A percentile compares a stretch with the other conserved stretches of the same genome.
Evolutionary conservation across 306 rosid genomes (phyloP).

Genomic region (Rosa multiflora): DNA sequence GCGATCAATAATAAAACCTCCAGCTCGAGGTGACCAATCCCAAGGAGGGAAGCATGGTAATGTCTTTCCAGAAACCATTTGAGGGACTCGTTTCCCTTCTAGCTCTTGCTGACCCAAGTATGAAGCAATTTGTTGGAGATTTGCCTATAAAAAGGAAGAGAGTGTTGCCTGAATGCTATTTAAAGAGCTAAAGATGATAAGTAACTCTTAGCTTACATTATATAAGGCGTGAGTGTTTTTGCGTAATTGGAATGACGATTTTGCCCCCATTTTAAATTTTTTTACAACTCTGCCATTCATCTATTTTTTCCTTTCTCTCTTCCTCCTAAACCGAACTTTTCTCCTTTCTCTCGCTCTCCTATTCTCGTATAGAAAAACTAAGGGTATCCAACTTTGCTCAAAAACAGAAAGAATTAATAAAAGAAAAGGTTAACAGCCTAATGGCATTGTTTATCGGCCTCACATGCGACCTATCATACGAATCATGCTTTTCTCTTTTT

Average conservation of each 20-base stretch:
- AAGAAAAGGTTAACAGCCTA: not conserved
- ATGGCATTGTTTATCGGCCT: not conserved
- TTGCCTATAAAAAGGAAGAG: constrained; percentile 59
- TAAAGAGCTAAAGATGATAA: not conserved
- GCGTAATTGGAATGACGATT: too few species aligned
- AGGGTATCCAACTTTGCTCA: not conserved
- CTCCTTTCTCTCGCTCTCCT: too few species aligned
- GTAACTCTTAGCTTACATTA: not conserved
- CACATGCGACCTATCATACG: not conserved
- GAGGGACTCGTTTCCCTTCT: constrained; percentile 96
- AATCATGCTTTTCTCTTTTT: not conserved
- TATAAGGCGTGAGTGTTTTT: too few species aligned
- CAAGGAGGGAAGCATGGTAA: constrained; percentile 92
- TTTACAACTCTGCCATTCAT: too few species aligned
- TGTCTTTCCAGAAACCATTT: constrained; percentile 97
- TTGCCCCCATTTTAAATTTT: too few species aligned
- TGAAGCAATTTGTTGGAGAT: constrained; percentile 93
- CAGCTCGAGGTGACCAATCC: constrained; percentile 95
- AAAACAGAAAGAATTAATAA: not conserved
- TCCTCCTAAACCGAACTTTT: too few species aligned
- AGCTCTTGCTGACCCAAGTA: constrained; percentile 94
- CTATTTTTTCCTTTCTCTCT: too few species aligned
- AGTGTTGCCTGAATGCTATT: not conserved
- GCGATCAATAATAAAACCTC: constrained; percentile 90
- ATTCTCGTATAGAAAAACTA: not conserved